These are phyloP conservation scores for Pleurotus pulmonarius DNA, from an alignment of 768 basidiomycete species.

Conservation along the genomic window DNA sequence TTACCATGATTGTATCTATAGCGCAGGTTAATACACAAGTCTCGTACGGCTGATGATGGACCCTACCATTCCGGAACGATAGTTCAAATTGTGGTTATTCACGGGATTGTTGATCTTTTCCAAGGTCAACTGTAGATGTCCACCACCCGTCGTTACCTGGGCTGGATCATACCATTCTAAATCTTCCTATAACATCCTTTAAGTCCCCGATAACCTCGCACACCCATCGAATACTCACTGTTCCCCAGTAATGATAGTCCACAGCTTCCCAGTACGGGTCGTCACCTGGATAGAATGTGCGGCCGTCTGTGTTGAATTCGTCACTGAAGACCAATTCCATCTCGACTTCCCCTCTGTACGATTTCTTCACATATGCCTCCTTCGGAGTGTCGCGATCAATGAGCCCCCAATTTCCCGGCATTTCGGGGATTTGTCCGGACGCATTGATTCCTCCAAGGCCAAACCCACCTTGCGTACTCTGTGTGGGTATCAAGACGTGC, in stretches of 20 bases:
- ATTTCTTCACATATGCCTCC: constrained; percentile 43
- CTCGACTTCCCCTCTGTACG: constrained; percentile 40
- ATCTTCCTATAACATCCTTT: constrained; percentile 35
- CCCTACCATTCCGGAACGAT: constrained; percentile 44
- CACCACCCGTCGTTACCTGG: constrained; percentile 62
- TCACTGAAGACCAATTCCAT: constrained; percentile 70
- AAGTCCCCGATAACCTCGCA: too few relatives aligned
- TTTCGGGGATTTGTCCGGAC: constrained; percentile 62
- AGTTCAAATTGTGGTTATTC: constrained; percentile 67
- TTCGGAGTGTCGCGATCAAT: constrained; percentile 78
- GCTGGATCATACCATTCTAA: constrained; percentile 79
- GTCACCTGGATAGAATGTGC: constrained; percentile 67
- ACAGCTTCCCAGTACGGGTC: constrained; percentile 62
- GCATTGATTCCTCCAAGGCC: constrained; percentile 75
- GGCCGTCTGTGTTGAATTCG: constrained; percentile 74
- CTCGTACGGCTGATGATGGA: constrained; percentile 15
- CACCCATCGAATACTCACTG: constrained; percentile 25
- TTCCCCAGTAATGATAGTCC: constrained; percentile 68
- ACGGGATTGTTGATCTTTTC: constrained; percentile 38
- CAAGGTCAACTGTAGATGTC: constrained; percentile 69
- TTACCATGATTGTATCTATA: constrained; percentile 32
- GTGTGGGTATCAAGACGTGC: constrained; percentile 36
- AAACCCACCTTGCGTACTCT: constrained; percentile 52
- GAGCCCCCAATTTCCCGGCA: constrained; percentile 58
- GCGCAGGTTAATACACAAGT: background rate